A percentile compares a stretch with the other conserved stretches of the same genome.
Conservation (phyloP, 2,329 filamentous ascomycete species). For the Nannizzia gypsea region DNA sequence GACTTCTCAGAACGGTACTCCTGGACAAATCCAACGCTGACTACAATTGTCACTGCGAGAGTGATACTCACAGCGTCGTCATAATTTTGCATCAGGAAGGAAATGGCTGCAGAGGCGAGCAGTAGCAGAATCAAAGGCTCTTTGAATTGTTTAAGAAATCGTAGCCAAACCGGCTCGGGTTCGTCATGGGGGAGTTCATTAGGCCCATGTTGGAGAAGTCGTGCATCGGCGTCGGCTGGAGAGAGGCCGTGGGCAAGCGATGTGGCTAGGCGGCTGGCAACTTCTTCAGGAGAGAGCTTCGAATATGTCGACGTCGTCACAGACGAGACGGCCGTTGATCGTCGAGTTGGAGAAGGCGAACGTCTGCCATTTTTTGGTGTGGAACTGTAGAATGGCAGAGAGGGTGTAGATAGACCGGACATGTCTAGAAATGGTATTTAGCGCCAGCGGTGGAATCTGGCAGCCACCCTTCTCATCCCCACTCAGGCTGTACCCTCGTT, state of each 20-base stretch:
- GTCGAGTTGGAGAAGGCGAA: conserved; percentile 14
- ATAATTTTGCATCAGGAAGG: conserved; percentile 79
- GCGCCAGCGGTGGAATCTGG: not conserved
- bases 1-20: conserved; percentile 98
- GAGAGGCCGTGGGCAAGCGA: conserved; percentile 75
- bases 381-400: conserved; percentile 46
- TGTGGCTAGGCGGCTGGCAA: conserved; percentile 63
- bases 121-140: conserved; percentile 91
- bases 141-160: conserved; percentile 93
- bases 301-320: conserved; percentile 42
- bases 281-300: conserved; percentile 63
- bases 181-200: conserved; percentile 94
- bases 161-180: conserved; percentile 86
- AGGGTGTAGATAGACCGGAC: conserved; percentile 49
- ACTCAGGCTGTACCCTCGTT: not conserved
- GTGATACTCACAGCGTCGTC: conserved; percentile 95
- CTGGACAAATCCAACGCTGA: conserved; percentile 90
- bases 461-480: conserved; percentile 9
- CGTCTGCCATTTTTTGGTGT: conserved; percentile 16
- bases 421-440: conserved; percentile 37
- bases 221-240: conserved; percentile 65
- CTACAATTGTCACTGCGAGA: conserved; percentile 90
- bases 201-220: conserved; percentile 68
- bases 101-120: conserved; percentile 75
- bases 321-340: conserved; percentile 10